Percentiles rank a stretch among this genome's conserved stretches.
phyloP scores from a whole-genome alignment of 1,139 yeast genomes.

The Hyphopichia khmerensis region DNA sequence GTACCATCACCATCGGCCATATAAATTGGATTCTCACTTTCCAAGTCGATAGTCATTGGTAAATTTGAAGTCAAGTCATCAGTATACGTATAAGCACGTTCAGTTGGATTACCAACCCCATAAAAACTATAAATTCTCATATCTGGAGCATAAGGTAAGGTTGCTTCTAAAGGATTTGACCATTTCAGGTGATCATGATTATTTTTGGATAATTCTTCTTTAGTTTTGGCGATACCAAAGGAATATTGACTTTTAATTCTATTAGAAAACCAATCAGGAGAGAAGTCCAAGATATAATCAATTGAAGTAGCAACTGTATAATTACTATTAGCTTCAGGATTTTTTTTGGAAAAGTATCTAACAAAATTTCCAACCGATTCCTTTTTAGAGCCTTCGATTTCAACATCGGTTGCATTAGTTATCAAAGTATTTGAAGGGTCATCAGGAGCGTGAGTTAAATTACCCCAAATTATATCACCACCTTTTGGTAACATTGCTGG shows the following conservation, averaged over 20 bases:
- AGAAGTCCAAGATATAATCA: constrained; percentile 57
- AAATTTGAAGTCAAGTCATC: constrained; percentile 57
- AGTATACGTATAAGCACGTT: constrained; percentile 82
- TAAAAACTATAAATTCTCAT: constrained; percentile 87
- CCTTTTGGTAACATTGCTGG: constrained; percentile 98
- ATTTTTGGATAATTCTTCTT: constrained; percentile 58
- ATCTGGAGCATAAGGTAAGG: constrained; percentile 91
- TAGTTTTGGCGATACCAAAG: constrained; percentile 66
- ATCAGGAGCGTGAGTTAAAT: constrained; percentile 58
- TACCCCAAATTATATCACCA: constrained; percentile 88
- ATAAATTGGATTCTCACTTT: constrained; percentile 57
- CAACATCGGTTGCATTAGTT: constrained; percentile 19
- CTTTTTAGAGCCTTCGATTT: constrained; percentile 30
- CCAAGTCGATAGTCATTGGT: constrained; percentile 67
- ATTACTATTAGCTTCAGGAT: constrained; percentile 27
- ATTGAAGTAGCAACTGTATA: constrained; percentile 67
- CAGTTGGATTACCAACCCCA: constrained; percentile 95
- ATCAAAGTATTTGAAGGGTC: constrained; percentile 42
- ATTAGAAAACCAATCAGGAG: constrained; percentile 75
- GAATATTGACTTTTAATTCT: constrained; percentile 73
- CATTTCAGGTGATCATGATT: constrained; percentile 74
- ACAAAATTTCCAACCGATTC: constrained; percentile 76
- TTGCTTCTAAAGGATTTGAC: constrained; percentile 90
- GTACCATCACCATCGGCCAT: constrained; percentile 97
- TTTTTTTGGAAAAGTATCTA: constrained; percentile 47